Conservation (phyloP, 208 protist species). For the Trypanosomatidae sp. region DNA sequence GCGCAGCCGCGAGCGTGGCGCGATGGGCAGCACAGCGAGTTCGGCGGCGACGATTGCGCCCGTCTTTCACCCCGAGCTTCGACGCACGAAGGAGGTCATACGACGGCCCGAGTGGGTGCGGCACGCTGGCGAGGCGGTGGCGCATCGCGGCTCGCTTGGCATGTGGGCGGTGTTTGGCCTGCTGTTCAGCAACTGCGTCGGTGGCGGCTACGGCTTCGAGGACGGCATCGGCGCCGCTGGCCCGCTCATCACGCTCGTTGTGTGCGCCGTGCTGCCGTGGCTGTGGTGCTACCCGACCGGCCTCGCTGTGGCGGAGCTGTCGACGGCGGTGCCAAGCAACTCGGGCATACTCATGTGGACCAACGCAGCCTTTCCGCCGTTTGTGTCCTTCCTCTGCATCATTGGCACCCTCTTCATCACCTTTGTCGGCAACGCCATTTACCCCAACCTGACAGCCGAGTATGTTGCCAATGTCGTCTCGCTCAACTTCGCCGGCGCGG, state of each 20-base stretch:
- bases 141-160: slow-evolving; percentile 58
- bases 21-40: no score
- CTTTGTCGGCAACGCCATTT: slow-evolving; percentile 76
- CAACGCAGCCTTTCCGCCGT: slow-evolving; percentile 62
- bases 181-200: slow-evolving; percentile 69
- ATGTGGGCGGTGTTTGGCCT: slow-evolving; percentile 47
- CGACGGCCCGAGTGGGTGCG: slow-evolving; percentile 60
- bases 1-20: no score
- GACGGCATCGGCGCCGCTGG: slow-evolving; percentile 61
- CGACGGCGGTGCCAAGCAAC: slow-evolving; percentile 73
- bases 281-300: slow-evolving; percentile 71
- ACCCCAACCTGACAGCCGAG: slow-evolving; percentile 62
- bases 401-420: slow-evolving; percentile 64
- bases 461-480: slow-evolving; percentile 29
- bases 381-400: slow-evolving; percentile 65
- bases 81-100: slow-evolving; percentile 63
- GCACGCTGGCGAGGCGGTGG: slow-evolving; percentile 49
- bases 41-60: slow-evolving; percentile 8
- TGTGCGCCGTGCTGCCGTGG: slow-evolving; percentile 61
- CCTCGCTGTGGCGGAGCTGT: slow-evolving; percentile 66
- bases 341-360: slow-evolving; percentile 81
- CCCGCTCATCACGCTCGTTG: slow-evolving; percentile 67
- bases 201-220: slow-evolving; percentile 78
- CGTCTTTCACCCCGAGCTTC: slow-evolving; percentile 59
- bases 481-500: slow-evolving; percentile 14